These are phyloP conservation scores for Parafenestella ontariensis DNA, from an alignment of 2,329 filamentous ascomycete genomes.

Conservation along the genomic window DNA sequence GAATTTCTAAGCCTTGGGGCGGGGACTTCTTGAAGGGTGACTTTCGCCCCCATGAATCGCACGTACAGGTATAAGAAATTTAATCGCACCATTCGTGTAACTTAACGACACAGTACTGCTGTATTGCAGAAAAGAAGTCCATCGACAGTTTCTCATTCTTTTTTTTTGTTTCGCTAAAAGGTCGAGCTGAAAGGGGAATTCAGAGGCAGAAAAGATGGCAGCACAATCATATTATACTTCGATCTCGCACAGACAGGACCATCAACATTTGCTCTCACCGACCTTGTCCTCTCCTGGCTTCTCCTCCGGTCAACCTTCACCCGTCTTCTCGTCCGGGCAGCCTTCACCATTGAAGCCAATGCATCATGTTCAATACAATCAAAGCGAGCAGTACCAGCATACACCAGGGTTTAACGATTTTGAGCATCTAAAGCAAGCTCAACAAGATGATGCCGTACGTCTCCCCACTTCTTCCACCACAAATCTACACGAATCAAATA, in stretches of 20 bases:
- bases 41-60: background rate
- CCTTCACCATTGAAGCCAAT: constrained; percentile 24
- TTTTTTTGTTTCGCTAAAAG: background rate
- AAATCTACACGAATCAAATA: background rate
- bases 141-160: background rate
- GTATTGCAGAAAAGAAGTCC: background rate
- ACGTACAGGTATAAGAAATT: constrained; percentile 4
- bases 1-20: constrained; percentile 8
- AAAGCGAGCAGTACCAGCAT: constrained; percentile 9
- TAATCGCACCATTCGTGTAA: background rate
- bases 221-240: constrained; percentile 21
- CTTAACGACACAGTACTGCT: background rate
- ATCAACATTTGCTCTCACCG: constrained; percentile 22
- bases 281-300: constrained; percentile 12
- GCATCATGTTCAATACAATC: constrained; percentile 14
- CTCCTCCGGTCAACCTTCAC: constrained; percentile 6
- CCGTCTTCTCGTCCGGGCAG: constrained; percentile 7
- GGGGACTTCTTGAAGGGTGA: background rate
- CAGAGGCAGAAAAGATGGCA: constrained; percentile 11
- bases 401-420: constrained; percentile 18
- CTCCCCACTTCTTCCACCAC: background rate
- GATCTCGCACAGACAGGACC: constrained; percentile 12
- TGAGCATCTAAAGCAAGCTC: constrained; percentile 23
- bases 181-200: background rate
- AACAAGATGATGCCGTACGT: constrained; percentile 30